These are phyloP conservation scores for Rutstroemia sp. DNA, from an alignment of 2,329 filamentous ascomycete genomes.

Conservation along the genomic window DNA sequence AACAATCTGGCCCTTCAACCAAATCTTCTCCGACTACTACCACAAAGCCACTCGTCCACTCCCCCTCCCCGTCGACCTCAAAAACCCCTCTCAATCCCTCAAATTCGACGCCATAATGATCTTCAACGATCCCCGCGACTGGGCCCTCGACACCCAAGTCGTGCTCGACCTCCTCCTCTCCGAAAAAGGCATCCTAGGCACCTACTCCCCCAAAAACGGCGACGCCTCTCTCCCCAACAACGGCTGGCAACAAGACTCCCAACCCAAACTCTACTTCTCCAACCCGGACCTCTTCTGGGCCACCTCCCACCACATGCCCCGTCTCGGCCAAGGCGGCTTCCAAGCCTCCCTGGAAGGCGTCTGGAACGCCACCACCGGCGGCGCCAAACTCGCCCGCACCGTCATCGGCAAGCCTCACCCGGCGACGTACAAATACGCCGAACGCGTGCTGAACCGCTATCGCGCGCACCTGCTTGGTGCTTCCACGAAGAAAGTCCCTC, in stretches of 20 bases:
- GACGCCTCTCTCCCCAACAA: conserved; percentile 54
- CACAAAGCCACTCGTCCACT: conserved; percentile 48
- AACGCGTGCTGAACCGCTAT: conserved; percentile 60
- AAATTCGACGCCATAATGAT: conserved; percentile 88
- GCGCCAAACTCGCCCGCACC: conserved; percentile 49
- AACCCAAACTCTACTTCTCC: conserved; percentile 77
- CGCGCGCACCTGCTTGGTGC: conserved; percentile 30
- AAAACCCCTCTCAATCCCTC: conserved; percentile 41
- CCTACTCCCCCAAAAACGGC: conserved; percentile 67
- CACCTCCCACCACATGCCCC: conserved; percentile 73
- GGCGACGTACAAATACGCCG: conserved; percentile 76
- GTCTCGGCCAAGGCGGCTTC: conserved; percentile 89
- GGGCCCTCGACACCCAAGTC: conserved; percentile 83
- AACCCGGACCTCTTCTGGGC: conserved; percentile 91
- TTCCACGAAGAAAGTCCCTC: conserved; percentile 26
- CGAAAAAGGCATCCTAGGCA: conserved; percentile 70
- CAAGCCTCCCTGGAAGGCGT: conserved; percentile 72
- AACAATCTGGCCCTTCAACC: conserved; percentile 76
- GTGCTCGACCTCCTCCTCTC: conserved; percentile 80
- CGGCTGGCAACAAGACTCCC: conserved; percentile 76
- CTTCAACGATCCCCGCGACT: conserved; percentile 94
- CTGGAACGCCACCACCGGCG: conserved; percentile 65
- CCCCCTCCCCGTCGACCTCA: conserved; percentile 39
- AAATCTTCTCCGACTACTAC: conserved; percentile 57
- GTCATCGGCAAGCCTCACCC: conserved; percentile 78